phyloP scores from a whole-genome alignment of 1,284 basidiomycete species.

The Veloboletus limbatus region DNA sequence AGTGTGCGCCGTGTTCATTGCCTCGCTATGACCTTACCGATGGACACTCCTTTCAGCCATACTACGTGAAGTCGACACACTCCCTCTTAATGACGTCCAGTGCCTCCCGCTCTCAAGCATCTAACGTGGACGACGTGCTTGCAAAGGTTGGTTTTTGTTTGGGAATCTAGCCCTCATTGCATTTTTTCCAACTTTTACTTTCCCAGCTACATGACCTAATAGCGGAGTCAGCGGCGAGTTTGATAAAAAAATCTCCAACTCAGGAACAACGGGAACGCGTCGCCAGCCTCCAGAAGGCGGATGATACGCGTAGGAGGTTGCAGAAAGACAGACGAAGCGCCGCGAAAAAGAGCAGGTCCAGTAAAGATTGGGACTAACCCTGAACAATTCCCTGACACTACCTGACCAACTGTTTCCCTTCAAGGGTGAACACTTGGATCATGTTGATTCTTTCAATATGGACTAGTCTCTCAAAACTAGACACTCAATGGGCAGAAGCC shows the following conservation, averaged over 20 bases:
- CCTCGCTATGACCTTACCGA: not conserved
- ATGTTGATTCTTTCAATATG: too few species aligned
- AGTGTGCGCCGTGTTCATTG: constrained; percentile 39
- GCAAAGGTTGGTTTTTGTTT: constrained; percentile 48
- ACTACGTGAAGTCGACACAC: constrained; percentile 63
- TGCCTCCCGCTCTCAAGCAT: constrained; percentile 66
- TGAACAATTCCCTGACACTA: not conserved
- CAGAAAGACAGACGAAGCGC: constrained; percentile 54
- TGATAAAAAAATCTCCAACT: constrained; percentile 54
- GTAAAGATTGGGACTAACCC: constrained; percentile 26
- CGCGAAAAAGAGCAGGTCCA: constrained; percentile 39
- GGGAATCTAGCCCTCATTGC: not conserved
- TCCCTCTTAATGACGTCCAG: constrained; percentile 67
- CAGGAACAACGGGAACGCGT: constrained; percentile 57
- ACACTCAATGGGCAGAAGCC: too few species aligned
- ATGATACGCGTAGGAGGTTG: constrained; percentile 43
- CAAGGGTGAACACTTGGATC: not conserved
- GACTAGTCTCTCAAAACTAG: too few species aligned
- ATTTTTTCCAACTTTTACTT: not conserved
- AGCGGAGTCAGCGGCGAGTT: constrained; percentile 43
- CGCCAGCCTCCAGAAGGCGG: constrained; percentile 41
- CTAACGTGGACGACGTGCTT: constrained; percentile 71
- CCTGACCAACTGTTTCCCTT: not conserved
- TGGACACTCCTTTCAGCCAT: constrained; percentile 41
- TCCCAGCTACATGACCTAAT: constrained; percentile 57